Evolutionary conservation across 352 stramenopile genomes (phyloP).

Genomic region (Globisporangium paroecandrum): DNA sequence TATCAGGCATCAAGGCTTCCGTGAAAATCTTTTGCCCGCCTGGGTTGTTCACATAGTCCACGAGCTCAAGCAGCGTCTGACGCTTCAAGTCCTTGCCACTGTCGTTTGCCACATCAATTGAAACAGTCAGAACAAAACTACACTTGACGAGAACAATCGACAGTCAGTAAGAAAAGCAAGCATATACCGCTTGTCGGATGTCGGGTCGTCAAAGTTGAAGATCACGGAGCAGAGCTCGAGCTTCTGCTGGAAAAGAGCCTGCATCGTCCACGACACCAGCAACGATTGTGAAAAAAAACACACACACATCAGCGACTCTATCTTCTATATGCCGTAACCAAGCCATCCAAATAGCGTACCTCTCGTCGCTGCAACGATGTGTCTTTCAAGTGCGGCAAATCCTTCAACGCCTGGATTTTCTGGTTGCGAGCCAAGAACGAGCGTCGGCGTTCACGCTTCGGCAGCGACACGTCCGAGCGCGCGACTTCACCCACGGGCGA

Average conservation of each 20-base stretch:
- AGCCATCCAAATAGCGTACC: conserved; percentile 15
- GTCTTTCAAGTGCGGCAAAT: conserved; percentile 83
- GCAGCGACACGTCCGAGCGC: conserved; percentile 78
- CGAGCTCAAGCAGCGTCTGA: conserved; percentile 98
- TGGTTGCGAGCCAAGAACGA: conserved; percentile 84
- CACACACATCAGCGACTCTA: neutral
- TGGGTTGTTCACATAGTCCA: conserved; percentile 99
- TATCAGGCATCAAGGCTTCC: conserved; percentile 95
- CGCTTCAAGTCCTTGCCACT: conserved; percentile 96
- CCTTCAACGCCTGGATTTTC: conserved; percentile 84
- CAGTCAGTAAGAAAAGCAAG: neutral
- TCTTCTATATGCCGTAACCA: neutral
- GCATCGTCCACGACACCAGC: neutral
- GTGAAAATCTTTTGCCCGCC: conserved; percentile 96
- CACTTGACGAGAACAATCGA: neutral
- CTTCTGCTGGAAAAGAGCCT: conserved; percentile 96
- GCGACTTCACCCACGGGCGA: conserved; percentile 73
- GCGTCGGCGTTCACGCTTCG: conserved; percentile 74
- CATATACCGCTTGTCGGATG: conserved; percentile 87
- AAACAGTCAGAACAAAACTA: conserved; percentile 1
- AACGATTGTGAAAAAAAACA: conserved; percentile 8
- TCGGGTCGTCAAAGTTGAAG: conserved; percentile 97
- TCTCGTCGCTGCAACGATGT: conserved; percentile 79
- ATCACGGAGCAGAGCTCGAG: conserved; percentile 95
- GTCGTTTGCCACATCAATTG: conserved; percentile 7